These are phyloP conservation scores for Ganoderma meredithae DNA, from an alignment of 1,284 basidiomycete species.

Conservation along the genomic window DNA sequence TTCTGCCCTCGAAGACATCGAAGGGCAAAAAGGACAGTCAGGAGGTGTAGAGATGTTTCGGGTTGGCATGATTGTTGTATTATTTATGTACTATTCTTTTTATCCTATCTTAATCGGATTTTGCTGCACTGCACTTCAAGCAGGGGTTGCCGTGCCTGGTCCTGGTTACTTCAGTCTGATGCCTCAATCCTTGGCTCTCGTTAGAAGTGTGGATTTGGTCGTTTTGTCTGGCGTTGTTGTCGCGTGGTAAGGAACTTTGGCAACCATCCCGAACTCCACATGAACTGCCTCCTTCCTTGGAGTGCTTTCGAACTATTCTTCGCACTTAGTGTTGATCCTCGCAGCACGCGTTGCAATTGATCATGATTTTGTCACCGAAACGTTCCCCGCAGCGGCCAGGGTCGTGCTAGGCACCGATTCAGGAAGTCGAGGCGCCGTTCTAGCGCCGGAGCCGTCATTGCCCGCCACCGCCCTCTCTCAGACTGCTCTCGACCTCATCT, in stretches of 20 bases:
- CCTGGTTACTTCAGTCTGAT: no score
- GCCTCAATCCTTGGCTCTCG: no score
- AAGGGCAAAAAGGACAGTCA: constrained; percentile 51
- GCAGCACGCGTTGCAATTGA: neutral
- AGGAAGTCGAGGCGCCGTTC: neutral
- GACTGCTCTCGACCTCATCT: neutral
- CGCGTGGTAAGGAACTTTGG: no score
- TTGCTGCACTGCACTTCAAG: neutral
- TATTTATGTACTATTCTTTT: constrained; percentile 41
- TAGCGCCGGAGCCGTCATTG: neutral
- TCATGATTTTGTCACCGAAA: neutral
- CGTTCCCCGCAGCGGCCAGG: neutral
- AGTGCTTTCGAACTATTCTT: neutral
- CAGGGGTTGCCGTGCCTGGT: neutral
- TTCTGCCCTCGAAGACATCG: constrained; percentile 60
- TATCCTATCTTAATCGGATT: constrained; percentile 34
- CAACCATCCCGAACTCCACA: no score
- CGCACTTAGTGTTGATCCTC: neutral
- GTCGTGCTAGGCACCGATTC: neutral
- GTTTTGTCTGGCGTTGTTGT: no score
- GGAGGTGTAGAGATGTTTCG: constrained; percentile 44
- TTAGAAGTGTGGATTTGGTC: no score
- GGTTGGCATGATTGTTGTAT: constrained; percentile 34
- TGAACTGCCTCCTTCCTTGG: neutral
- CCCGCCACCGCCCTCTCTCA: neutral